These are phyloP conservation scores for Elsinoe arachidis DNA, from an alignment of 2,329 filamentous ascomycete genomes.

Conservation along the genomic window DNA sequence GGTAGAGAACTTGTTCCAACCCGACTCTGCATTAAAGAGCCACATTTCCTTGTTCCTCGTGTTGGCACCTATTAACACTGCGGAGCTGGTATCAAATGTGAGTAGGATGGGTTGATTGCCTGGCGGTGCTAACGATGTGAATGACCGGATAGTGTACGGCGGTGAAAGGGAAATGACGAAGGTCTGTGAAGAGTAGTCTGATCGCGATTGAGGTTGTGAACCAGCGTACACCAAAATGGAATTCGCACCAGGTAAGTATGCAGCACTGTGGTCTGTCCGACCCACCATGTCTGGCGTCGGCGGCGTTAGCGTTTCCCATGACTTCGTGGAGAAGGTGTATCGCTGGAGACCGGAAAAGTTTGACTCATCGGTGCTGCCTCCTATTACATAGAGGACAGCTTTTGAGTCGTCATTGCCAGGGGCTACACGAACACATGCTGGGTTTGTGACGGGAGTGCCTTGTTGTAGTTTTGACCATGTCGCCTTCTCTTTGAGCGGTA, in stretches of 20 bases:
- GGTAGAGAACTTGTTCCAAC: conserved; percentile 61
- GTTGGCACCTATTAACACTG: conserved; percentile 66
- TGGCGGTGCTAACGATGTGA: conserved; percentile 52
- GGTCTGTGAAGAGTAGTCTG: conserved; percentile 58
- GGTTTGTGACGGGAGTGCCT: conserved; percentile 64
- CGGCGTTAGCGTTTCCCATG: conserved; percentile 50
- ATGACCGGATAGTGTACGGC: conserved; percentile 56
- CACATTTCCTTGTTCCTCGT: conserved; percentile 59
- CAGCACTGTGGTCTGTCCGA: conserved; percentile 64
- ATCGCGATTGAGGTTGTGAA: conserved; percentile 49
- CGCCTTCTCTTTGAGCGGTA: conserved; percentile 59
- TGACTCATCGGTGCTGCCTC: conserved; percentile 52
- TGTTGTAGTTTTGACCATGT: conserved; percentile 59
- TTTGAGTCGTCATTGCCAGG: conserved; percentile 48
- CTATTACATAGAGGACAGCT: conserved; percentile 69
- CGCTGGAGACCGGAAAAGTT: conserved; percentile 68
- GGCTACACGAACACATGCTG: conserved; percentile 64
- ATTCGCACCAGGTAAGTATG: conserved; percentile 61
- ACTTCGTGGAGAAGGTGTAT: conserved; percentile 48
- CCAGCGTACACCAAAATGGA: conserved; percentile 77
- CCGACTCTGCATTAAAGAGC: conserved; percentile 55
- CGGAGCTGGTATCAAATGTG: conserved; percentile 62
- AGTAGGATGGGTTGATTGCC: conserved; percentile 63
- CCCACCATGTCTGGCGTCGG: conserved; percentile 52
- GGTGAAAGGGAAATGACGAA: conserved; percentile 61